These are phyloP conservation scores for Cydonia oblonga DNA, from an alignment of 331 rosid species.

Conservation along the genomic window DNA sequence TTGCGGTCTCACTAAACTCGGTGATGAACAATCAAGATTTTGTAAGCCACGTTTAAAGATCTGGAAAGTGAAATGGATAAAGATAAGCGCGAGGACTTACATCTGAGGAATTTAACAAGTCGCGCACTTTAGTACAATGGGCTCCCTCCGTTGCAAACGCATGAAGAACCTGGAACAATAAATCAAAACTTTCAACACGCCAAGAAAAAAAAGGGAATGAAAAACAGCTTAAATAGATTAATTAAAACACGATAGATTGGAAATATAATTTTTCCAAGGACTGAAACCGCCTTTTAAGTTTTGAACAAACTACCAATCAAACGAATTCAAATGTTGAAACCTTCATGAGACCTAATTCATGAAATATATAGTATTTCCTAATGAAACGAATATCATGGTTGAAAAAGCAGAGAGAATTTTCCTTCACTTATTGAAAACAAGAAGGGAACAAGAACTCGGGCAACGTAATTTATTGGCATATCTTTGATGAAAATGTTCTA, in stretches of 20 bases:
- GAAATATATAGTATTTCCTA: background rate
- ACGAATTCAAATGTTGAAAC: background rate
- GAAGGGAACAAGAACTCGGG: background rate
- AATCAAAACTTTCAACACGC: background rate
- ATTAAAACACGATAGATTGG: background rate
- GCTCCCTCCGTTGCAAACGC: slow-evolving; percentile 99
- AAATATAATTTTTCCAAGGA: background rate
- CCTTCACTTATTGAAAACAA: background rate
- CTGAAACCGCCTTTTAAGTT: background rate
- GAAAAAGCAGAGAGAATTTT: background rate
- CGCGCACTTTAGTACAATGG: slow-evolving; percentile 91
- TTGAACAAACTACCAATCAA: background rate
- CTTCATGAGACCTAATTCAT: background rate
- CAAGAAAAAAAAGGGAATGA: background rate
- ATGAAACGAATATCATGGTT: background rate
- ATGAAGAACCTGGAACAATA: slow-evolving; percentile 70
- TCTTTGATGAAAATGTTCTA: slow-evolving; percentile 18
- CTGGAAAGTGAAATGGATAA: background rate
- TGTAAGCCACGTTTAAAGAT: background rate
- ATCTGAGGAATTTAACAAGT: slow-evolving; percentile 73
- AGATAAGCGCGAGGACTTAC: slow-evolving; percentile 35
- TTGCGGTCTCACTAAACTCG: background rate
- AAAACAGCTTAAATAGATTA: background rate
- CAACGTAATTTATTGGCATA: background rate
- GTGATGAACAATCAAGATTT: background rate